A percentile compares a stretch with the other conserved stretches of the same genome.
Conservation (phyloP, 768 basidiomycete species). For the Russula olivacea region DNA sequence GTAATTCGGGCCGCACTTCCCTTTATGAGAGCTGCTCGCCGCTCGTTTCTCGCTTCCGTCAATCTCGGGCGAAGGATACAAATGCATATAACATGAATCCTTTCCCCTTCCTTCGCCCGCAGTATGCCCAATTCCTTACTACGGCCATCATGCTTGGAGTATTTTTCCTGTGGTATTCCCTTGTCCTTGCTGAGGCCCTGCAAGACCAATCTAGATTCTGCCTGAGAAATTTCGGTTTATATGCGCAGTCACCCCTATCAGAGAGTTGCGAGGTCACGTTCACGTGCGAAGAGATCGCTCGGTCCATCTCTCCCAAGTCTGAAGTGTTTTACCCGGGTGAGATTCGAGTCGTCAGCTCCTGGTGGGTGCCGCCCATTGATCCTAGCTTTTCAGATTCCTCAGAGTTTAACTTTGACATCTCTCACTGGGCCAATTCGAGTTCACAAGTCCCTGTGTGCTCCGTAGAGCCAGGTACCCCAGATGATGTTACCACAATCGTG, state of each 20-base stretch:
- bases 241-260: background rate
- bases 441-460: constrained; percentile 19
- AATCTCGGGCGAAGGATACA: background rate
- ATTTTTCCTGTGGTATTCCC: background rate
- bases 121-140: background rate
- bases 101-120: too few relatives aligned
- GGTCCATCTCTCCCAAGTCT: background rate
- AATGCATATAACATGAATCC: background rate
- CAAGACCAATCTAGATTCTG: background rate
- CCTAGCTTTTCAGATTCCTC: constrained; percentile 1
- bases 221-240: background rate
- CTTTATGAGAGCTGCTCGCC: too few relatives aligned
- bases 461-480: constrained; percentile 20
- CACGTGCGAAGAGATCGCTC: background rate
- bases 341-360: too few relatives aligned
- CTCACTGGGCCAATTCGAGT: constrained; percentile 22
- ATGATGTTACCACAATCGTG: constrained; percentile 20
- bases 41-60: background rate
- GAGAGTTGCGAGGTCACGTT: background rate
- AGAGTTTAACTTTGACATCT: constrained; percentile 9
- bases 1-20: background rate
- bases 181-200: background rate
- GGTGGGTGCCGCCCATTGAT: background rate
- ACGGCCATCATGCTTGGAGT: background rate
- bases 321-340: constrained; percentile 13